Percentiles rank a stretch among this genome's conserved stretches.
Conservation (phyloP, 1,284 basidiomycete genomes). For the Irpex sp. region DNA sequence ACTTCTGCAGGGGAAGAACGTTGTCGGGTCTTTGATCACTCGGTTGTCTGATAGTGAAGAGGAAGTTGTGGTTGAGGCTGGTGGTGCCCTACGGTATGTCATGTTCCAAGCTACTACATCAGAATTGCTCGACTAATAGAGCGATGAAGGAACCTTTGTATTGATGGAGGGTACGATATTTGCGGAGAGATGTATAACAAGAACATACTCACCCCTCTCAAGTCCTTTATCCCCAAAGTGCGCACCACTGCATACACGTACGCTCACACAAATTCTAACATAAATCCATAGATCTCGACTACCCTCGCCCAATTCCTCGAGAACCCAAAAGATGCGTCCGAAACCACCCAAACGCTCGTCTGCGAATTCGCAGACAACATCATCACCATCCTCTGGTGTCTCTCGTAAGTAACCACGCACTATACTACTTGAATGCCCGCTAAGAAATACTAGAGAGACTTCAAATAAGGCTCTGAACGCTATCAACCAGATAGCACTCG, state of each 20-base stretch:
- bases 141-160: slow-evolving; percentile 74
- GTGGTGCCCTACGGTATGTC: slow-evolving; percentile 73
- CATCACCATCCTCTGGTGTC: slow-evolving; percentile 87
- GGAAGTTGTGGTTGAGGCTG: slow-evolving; percentile 82
- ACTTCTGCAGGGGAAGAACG: slow-evolving; percentile 84
- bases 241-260: background rate
- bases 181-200: slow-evolving; percentile 98
- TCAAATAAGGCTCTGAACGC: slow-evolving; percentile 86
- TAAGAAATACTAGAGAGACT: slow-evolving; percentile 65
- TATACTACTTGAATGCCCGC: too few relatives aligned
- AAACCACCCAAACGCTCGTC: slow-evolving; percentile 69
- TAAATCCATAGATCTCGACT: slow-evolving; percentile 57
- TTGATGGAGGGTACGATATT: slow-evolving; percentile 90
- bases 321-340: slow-evolving; percentile 50
- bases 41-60: slow-evolving; percentile 80
- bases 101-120: background rate
- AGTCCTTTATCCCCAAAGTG: slow-evolving; percentile 72
- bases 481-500: slow-evolving; percentile 72
- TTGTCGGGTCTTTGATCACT: slow-evolving; percentile 82
- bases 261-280: background rate
- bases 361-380: slow-evolving; percentile 88
- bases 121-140: background rate
- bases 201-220: slow-evolving; percentile 75
- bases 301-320: slow-evolving; percentile 67
- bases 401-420: too few relatives aligned